phyloP scores from a whole-genome alignment of 495 filamentous ascomycete genomes.

The Lindgomyces ingoldianus region DNA sequence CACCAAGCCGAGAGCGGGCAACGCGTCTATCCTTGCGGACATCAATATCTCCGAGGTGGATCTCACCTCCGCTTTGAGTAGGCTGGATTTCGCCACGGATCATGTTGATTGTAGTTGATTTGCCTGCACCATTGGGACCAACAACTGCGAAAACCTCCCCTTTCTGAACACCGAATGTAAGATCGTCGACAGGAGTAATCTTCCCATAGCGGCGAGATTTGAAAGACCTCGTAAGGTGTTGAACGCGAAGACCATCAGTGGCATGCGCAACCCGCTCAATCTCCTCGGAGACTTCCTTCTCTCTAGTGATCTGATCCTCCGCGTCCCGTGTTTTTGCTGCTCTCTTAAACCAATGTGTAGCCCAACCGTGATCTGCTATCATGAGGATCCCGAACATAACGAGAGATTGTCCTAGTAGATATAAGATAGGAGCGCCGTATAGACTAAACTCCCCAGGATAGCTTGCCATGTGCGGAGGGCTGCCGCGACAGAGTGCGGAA shows the following conservation, averaged over 20 bases:
- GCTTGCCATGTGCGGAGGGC: constrained; percentile 53
- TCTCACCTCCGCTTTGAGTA: constrained; percentile 6
- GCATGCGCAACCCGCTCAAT: constrained; percentile 37
- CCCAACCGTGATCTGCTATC: constrained; percentile 69
- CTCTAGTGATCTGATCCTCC: constrained; percentile 50
- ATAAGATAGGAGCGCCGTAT: constrained; percentile 78
- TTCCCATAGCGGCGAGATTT: constrained; percentile 25
- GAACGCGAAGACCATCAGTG: constrained; percentile 71
- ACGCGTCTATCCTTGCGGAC: constrained; percentile 11
- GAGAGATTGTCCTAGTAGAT: constrained; percentile 68
- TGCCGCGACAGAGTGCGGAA: constrained; percentile 65
- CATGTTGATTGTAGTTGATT: constrained; percentile 35
- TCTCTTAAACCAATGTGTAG: constrained; percentile 50
- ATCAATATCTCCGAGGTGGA: constrained; percentile 23
- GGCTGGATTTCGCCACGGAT: constrained; percentile 36
- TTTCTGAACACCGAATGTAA: constrained; percentile 43
- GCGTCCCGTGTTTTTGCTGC: constrained; percentile 43
- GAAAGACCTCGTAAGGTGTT: constrained; percentile 42
- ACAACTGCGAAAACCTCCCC: constrained; percentile 45
- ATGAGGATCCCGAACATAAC: constrained; percentile 67
- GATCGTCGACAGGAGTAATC: constrained; percentile 43
- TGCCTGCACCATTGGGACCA: constrained; percentile 42
- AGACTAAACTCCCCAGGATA: constrained; percentile 70
- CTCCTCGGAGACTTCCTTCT: constrained; percentile 54
- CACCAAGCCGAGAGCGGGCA: constrained; percentile 30